Base-by-base conservation (phyloP, 345 rosid species). In the Arabidopsis arenosa region DNA sequence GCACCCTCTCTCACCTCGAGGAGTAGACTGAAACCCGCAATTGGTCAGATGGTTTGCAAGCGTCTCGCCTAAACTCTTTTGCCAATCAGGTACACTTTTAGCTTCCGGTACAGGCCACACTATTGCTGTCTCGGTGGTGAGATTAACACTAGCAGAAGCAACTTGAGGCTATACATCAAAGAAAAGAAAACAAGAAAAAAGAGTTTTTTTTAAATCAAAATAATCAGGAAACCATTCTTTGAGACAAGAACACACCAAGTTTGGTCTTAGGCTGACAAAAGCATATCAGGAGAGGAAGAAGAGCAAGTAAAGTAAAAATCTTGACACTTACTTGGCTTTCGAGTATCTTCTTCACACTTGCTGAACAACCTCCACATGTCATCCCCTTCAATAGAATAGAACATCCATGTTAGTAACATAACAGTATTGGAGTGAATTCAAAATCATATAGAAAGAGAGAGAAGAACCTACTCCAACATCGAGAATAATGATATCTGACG, bases 361-460 rank as follows among this genome's bases (percentile, higher is more conserved):
- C 91, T 5, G 96, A 97, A 69, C 99, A 95, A 68, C 97, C 99
- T n/a, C 99, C 99, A 68, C 99, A 95, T 1, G 90, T 82, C 99
- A 95, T 95, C 79, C 99, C 97, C 99, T 92, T 57, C 61, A 70
- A 53, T 70, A 4, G 55, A 56, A 61, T 23, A 54, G 10, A 44
- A 56, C 62, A 60, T 9, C 47, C 7, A 70, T 53, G 45, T 54
- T 40, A 53, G 39, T 45, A 55, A 61, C 21, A 67, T 23, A 15
- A 21, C 45, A 62, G 3, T 1, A 23, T 6, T 12, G 57, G 13
- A 39, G 1, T 58, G 21, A 57, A 66, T 28, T 56, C 9, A 10
- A 45, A 47, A 63, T 11, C 37, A 63, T 15, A 67, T 11, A 77
- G 47, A 60, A 18, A 56, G 6, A 73, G 68, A 26, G 52, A 51